Evolutionary conservation across 1,139 yeast species (phyloP), one percentile per base, ranked within the genome.

Genomic region (Pichia inconspicua): DNA sequence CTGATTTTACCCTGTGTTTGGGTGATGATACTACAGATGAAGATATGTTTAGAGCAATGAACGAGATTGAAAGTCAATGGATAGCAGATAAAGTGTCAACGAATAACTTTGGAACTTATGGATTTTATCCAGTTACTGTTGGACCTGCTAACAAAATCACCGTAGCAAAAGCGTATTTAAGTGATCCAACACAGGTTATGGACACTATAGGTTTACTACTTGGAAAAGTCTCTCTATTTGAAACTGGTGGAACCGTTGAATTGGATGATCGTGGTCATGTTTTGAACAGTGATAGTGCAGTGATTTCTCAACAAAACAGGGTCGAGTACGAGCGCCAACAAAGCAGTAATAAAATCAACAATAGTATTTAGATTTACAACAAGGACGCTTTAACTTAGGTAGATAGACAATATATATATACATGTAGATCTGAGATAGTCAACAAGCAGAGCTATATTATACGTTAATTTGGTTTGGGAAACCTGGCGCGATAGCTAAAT

Each of bases 21-120:
- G 99, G 99, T 43, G 99, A 92, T 66, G 99, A 92, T 65, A 75
- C 84, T 46, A 94, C 99, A 0, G 99, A 92, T 66, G 99, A 92
- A 66, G 98, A 92, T 63, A 92, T 92, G 99, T 92, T 92, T 66
- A 74, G 72, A 52, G 83, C 92, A 27, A 70, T 92, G 57, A 75
- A 79, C 52, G 70, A 70, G 5, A 77, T 84, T 54, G 89, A 83
- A 56, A 61, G 64, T 2, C 65, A 67, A 34, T 83, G 81, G 66
- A 44, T 25, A 2, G 40, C 55, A 7, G 59, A 60, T 14, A 65
- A 66, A 7, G 63, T 69, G 30, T 73, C 75, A 9, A 67, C 63
- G 49, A 74, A 77, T 58, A 58, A 64, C 30, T 74, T 71, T 58
- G 79, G 77, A 10, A 65, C 73, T 40, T 80, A 74, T 59, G 92